Conservation (phyloP, 768 basidiomycete species). For the Amanita brunnescens region DNA sequence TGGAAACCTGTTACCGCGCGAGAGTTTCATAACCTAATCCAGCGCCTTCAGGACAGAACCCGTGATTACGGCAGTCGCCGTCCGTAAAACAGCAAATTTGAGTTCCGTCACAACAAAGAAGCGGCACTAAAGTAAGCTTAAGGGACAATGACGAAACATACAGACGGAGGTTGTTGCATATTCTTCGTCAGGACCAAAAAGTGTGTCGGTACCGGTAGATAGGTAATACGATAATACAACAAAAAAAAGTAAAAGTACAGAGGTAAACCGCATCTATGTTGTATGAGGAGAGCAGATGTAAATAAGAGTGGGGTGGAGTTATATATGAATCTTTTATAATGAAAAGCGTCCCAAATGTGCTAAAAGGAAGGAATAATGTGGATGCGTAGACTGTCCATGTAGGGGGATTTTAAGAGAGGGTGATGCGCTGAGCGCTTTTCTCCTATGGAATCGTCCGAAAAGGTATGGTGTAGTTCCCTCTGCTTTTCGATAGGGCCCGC, state of each 20-base stretch:
- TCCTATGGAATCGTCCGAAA: background rate
- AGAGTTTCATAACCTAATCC: no score
- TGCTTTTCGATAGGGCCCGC: slow-evolving; percentile 24
- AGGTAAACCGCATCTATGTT: slow-evolving; percentile 4
- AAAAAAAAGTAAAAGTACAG: background rate
- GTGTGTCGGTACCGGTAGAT: background rate
- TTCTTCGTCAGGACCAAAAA: background rate
- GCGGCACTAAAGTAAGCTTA: background rate
- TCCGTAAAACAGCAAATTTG: background rate
- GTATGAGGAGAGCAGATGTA: background rate
- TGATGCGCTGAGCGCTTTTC: slow-evolving; percentile 1
- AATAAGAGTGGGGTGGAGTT: background rate
- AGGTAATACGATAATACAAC: slow-evolving; percentile 2
- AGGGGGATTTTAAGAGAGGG: background rate
- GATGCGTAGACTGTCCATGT: background rate
- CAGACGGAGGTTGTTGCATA: no score
- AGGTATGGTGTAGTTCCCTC: background rate
- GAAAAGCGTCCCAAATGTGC: background rate
- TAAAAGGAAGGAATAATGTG: background rate
- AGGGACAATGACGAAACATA: no score
- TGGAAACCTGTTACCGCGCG: no score
- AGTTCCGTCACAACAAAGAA: background rate
- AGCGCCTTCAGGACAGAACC: no score
- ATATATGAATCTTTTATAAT: background rate
- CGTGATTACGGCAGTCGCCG: background rate